Base-by-base conservation (phyloP, 1,139 yeast species). In the Kurtzmaniella quercitrusa region DNA sequence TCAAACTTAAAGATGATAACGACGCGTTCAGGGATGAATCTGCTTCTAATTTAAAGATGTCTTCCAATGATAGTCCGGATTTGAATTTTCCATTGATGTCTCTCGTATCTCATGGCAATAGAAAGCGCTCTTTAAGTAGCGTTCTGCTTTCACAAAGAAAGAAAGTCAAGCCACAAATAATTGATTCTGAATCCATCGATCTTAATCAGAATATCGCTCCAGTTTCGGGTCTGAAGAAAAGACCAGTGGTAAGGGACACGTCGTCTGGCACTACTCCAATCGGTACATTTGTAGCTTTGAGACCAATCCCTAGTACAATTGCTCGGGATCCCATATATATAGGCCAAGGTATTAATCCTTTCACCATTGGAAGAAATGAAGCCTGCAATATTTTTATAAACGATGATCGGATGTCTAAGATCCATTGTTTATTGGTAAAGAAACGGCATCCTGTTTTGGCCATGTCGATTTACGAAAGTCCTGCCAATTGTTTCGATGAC, bases 391-490 rank as follows among this genome's bases (percentile, higher is more conserved):
- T 74, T 18, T 68, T 66, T 40, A 76, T 89, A 14, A 69, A 75
- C 36, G 96, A 90, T 54, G 85, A 77, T 52, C 68, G 96, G 42
- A 75, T 91, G 54, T 90, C 97, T 2, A 86, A 89, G 50, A 73
- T 84, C 3, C 98, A 93, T 59, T 90, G 97, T 58, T 68, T 82
- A 34, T 66, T 93, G 14, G 58, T 73, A 44, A 79, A 82, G 53
- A 73, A 77, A 48, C 67, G 85, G 44, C 87, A 82, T 54, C 81
- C 83, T 0, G 73, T 76, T 9, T 69, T 72, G 3, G 67, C 66
- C 37, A 54, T 63, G 8, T 76, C 83, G 36, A 73, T 81, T 9
- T 77, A 68, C 53, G 86, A 81, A 53, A 78, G 85, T 14, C 87
- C 88, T 0, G 88, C 87, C 0, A 76, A 78, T 47, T 80, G 83